A percentile compares a stretch with the other conserved stretches of the same genome.
Evolutionary conservation across 106 monocot species (phyloP).

Genomic region (Allium cepa): DNA sequence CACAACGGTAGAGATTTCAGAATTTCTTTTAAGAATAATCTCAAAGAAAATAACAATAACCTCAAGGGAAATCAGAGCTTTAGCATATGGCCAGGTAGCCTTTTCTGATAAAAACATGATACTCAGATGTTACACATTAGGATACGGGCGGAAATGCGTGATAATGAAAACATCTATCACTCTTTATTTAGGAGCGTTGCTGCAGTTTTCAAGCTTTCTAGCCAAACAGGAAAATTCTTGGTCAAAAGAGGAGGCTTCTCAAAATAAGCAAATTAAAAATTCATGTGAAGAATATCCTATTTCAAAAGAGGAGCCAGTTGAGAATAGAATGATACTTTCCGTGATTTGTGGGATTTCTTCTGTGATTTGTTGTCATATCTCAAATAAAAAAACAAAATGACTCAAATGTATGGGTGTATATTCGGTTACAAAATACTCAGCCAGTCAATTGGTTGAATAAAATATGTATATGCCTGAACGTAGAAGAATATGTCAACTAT

Average conservation of each 20-base stretch:
- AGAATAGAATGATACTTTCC: slow-evolving; percentile 58
- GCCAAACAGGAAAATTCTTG: slow-evolving; percentile 43
- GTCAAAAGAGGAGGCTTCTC: slow-evolving; percentile 11
- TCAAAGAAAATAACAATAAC: slow-evolving; percentile 19
- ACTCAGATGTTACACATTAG: no score
- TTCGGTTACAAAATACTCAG: no score
- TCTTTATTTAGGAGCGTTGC: slow-evolving; percentile 45
- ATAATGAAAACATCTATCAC: background rate
- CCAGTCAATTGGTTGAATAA: no score
- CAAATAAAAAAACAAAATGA: no score
- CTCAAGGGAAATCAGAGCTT: slow-evolving; percentile 28
- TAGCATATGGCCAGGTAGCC: slow-evolving; percentile 63
- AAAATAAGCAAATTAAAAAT: slow-evolving; percentile 12
- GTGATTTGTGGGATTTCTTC: no score
- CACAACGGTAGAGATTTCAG: slow-evolving; percentile 88
- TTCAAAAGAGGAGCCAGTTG: slow-evolving; percentile 45
- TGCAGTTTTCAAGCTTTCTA: slow-evolving; percentile 54
- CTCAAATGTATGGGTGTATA: no score
- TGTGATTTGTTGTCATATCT: no score
- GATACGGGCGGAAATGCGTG: no score
- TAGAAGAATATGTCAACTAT: no score
- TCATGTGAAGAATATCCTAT: slow-evolving; percentile 69
- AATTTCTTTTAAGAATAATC: slow-evolving; percentile 41
- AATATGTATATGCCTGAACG: no score
- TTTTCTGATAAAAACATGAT: no score